These are phyloP conservation scores for Annulohypoxylon moriforme DNA, from an alignment of 495 filamentous ascomycete species.

Conservation along the genomic window DNA sequence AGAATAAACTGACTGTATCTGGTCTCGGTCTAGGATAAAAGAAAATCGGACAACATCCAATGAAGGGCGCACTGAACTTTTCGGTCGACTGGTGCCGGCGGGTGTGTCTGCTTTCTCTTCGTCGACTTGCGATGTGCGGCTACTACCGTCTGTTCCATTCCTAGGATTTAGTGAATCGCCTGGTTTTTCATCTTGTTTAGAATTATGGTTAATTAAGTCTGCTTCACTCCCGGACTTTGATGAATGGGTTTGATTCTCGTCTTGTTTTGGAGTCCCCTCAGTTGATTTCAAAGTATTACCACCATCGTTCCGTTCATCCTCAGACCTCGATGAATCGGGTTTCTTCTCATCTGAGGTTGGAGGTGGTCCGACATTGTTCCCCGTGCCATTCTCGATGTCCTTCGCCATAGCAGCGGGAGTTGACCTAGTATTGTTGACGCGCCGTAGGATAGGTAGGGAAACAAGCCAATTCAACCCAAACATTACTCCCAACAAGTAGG, in stretches of 20 bases:
- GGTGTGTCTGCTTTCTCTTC: conserved; percentile 29
- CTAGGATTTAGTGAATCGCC: neutral
- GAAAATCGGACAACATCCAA: conserved; percentile 36
- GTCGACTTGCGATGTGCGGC: conserved; percentile 23
- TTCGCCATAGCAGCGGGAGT: conserved; percentile 26
- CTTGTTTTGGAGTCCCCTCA: neutral
- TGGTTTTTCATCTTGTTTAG: conserved; percentile 6
- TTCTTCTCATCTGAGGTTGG: conserved; percentile 18
- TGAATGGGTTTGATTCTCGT: neutral
- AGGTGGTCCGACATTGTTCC: conserved; percentile 5
- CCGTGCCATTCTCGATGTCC: conserved; percentile 11
- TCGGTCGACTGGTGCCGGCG: neutral
- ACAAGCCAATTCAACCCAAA: conserved; percentile 38
- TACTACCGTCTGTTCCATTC: conserved; percentile 20
- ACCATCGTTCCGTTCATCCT: neutral
- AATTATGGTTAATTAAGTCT: conserved; percentile 13
- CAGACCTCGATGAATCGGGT: neutral
- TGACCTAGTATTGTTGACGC: conserved; percentile 20
- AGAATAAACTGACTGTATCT: conserved; percentile 37
- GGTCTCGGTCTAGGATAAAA: conserved; percentile 34
- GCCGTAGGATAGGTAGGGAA: conserved; percentile 22
- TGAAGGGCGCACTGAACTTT: conserved; percentile 23
- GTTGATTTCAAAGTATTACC: neutral
- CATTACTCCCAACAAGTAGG: conserved; percentile 25
- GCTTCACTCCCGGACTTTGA: conserved; percentile 1